Base-by-base conservation (phyloP, 1,284 basidiomycete species). In the Cutaneotrichosporon mucoides region DNA sequence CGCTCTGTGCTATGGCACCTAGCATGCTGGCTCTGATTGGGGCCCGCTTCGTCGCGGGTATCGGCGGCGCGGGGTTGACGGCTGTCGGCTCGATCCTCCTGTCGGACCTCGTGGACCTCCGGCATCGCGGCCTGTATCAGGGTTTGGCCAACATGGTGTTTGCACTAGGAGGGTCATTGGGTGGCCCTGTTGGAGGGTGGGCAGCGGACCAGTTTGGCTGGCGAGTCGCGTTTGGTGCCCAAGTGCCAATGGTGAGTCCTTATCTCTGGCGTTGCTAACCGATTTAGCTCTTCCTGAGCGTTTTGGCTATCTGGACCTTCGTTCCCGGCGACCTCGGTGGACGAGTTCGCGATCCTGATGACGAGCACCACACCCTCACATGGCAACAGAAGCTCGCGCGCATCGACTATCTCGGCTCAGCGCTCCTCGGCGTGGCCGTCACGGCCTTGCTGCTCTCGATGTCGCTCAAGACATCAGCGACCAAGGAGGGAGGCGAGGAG, bases 181-280 rank as follows among this genome's bases (percentile, higher is more conserved):
- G 91, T 53, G 92, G 90, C 34, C 92, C 92, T 12, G 68, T 93
- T 4, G 92, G 92, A 47, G 91, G 92, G 13, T 92, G 86, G 86
- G 82, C 90, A 60, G 87, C 88, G 66, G 91, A 93, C 74, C 81
- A 69, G 12, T 86, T 89, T 69, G 90, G 90, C 68, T 93, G 90
- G 91, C 62, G 73, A 56, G 36, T 50, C 15, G 73, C 76, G 2
- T 78, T 89, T 78, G 80, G 84, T 54, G 81, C 86, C 67, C 87
- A 88, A 82, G 84, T 85, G 61, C 77, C 73, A 4, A 24, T 24
- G 24, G 24, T 24, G 3, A 3, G 24, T 24, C 24, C 24, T 24
- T 24, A 24, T 24, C 24, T 24, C 24, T 24, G 24, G 24, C 24
- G 24, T 24, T 24, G 24, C 24, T 24, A 24, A 24, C 24, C 24